phyloP scores from a whole-genome alignment of 768 basidiomycete species.

The Lactarius evosmus region DNA sequence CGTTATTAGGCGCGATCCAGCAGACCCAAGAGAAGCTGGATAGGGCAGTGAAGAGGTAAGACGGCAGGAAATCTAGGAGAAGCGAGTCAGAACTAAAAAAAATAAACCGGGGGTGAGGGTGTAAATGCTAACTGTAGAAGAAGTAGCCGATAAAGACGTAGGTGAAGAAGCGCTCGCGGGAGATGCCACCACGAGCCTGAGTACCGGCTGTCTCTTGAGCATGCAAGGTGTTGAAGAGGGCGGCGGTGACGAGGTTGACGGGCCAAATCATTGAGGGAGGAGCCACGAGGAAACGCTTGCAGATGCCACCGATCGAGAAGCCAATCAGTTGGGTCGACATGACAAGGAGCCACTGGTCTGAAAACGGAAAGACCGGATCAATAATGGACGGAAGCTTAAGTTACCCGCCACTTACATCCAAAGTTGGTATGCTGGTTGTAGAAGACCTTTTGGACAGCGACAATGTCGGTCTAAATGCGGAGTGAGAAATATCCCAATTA shows the following conservation, averaged over 20 bases:
- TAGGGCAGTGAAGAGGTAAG: conserved; percentile 31
- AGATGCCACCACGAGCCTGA: conserved; percentile 45
- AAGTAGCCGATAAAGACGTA: conserved; percentile 40
- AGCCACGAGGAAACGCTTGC: conserved; percentile 44
- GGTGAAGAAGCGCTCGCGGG: conserved; percentile 52
- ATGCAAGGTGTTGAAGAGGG: conserved; percentile 46
- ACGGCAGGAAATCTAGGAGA: conserved; percentile 8
- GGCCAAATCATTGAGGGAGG: conserved; percentile 49
- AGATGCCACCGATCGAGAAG: conserved; percentile 44
- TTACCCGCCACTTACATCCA: conserved; percentile 28
- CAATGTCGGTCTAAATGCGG: conserved; percentile 39
- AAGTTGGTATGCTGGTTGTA: conserved; percentile 42
- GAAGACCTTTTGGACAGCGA: conserved; percentile 46
- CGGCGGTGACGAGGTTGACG: conserved; percentile 41
- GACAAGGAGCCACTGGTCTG: conserved; percentile 40
- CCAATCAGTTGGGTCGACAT: conserved; percentile 45
- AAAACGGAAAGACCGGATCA: not conserved
- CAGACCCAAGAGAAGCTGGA: conserved; percentile 46
- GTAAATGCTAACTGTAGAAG: conserved; percentile 57
- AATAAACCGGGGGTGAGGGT: conserved; percentile 65
- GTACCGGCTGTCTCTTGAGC: conserved; percentile 42
- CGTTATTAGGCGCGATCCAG: conserved; percentile 70
- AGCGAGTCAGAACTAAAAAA: not conserved
- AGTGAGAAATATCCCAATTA: not conserved
- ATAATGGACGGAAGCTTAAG: not conserved